phyloP scores from a whole-genome alignment of 805 yeast genomes.

The Candida succiphila region DNA sequence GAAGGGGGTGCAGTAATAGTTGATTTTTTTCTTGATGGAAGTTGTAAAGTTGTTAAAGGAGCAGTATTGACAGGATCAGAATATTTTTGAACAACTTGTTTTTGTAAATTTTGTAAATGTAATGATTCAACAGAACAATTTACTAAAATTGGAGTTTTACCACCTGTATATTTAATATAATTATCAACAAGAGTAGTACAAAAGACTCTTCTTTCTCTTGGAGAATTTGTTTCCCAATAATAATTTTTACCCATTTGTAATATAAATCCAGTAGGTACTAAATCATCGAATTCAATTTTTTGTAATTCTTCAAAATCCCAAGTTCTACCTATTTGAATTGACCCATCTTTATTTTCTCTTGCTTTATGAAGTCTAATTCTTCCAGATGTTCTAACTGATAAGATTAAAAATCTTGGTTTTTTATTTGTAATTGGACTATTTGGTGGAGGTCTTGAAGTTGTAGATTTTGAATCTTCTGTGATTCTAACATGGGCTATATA shows the following conservation, averaged over 20 bases:
- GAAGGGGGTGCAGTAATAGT: too few species aligned
- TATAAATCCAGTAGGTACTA: conserved; percentile 44
- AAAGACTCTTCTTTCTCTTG: conserved; percentile 51
- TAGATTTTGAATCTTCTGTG: conserved; percentile 64
- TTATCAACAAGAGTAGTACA: conserved; percentile 40
- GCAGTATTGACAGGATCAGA: too few species aligned
- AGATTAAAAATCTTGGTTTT: conserved; percentile 51
- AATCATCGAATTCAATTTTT: conserved; percentile 42
- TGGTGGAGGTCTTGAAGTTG: conserved; percentile 59
- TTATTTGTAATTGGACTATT: conserved; percentile 35
- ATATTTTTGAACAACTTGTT: not conserved
- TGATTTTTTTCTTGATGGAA: too few species aligned
- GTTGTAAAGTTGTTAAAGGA: too few species aligned
- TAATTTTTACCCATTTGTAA: conserved; percentile 65
- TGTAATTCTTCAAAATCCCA: conserved; percentile 76
- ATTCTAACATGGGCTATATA: conserved; percentile 73
- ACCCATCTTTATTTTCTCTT: conserved; percentile 62
- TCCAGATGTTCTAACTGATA: conserved; percentile 58
- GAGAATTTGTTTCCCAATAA: conserved; percentile 66
- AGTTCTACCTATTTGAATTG: conserved; percentile 84
- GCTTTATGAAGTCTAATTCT: conserved; percentile 76
- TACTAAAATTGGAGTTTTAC: conserved; percentile 38
- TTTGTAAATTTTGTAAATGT: conserved; percentile 10
- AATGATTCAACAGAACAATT: conserved; percentile 34
- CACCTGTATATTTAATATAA: conserved; percentile 45